These are phyloP conservation scores for Phytophthora ramorum DNA, from an alignment of 352 stramenopile species.

Conservation along the genomic window DNA sequence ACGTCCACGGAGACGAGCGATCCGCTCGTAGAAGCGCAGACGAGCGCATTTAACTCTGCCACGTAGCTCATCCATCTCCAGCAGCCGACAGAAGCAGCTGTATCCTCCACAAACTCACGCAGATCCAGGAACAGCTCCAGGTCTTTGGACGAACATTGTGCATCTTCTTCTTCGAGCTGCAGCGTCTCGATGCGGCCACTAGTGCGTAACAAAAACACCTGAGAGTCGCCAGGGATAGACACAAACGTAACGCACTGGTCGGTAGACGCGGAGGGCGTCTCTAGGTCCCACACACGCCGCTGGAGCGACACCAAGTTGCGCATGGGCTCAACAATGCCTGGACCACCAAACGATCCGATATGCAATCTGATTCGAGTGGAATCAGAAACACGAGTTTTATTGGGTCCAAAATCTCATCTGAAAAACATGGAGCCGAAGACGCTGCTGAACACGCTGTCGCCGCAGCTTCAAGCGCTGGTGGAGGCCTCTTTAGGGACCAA, in stretches of 20 bases:
- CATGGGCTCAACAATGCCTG: slow-evolving; percentile 31
- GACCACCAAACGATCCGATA: slow-evolving; percentile 20
- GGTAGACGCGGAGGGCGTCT: neutral
- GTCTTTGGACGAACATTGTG: slow-evolving; percentile 19
- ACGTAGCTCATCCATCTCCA: slow-evolving; percentile 78
- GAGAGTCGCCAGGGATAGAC: slow-evolving; percentile 42
- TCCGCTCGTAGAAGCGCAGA: slow-evolving; percentile 60
- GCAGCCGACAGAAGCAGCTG: neutral
- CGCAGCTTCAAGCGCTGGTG: slow-evolving; percentile 70
- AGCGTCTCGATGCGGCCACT: slow-evolving; percentile 44
- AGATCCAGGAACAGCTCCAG: slow-evolving; percentile 30
- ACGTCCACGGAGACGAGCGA: slow-evolving; percentile 62
- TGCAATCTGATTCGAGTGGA: neutral
- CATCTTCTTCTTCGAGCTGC: slow-evolving; percentile 35
- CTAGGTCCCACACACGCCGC: slow-evolving; percentile 52
- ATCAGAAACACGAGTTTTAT: no score
- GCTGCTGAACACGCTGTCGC: slow-evolving; percentile 64
- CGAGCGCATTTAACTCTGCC: slow-evolving; percentile 61
- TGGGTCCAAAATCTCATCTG: neutral
- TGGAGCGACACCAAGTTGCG: slow-evolving; percentile 68
- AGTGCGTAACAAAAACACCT: slow-evolving; percentile 43
- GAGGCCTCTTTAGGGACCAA: slow-evolving; percentile 61
- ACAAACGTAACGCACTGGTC: slow-evolving; percentile 36
- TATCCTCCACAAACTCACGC: slow-evolving; percentile 37
- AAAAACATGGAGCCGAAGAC: slow-evolving; percentile 28